Base-by-base conservation (phyloP, 176 grass and related monocot genomes). In the Aechmea fasciata region DNA sequence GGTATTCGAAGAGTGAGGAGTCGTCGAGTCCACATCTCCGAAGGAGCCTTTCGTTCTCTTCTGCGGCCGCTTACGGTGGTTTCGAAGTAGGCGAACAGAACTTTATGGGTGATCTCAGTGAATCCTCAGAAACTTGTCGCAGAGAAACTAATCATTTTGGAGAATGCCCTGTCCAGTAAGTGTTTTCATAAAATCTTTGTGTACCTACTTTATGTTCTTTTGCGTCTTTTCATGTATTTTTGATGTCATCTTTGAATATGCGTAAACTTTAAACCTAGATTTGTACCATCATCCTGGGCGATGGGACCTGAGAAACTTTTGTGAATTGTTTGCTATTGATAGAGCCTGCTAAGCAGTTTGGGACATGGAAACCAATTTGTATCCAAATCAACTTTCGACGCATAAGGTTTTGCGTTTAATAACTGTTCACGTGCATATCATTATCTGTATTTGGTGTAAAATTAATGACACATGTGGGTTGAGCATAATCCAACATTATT, bases 31-130 rank as follows among this genome's bases (percentile, higher is more conserved):
- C 78, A 13, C 75, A 74, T 74, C 83, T 82, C 51, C 76, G 82
- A 75, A 78, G 90, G 52, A 84, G 75, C 65, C 53, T 68, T 54
- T 94, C 90, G 12, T 87, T 81, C n/a, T 82, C 86, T 66, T 81
- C 82, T 11, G 17, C 64, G 9, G 64, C 63, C 48, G 73, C 67
- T 26, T 52, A 80, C 15, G 22, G 13, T 70, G 48, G 65, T 14
- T 68, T 79, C 49, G 72, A 79, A 66, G 86, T 84, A 75, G 71
- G 62, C 23, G 63, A 64, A 50, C 25, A 72, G 26, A 25, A 17
- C 25, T 67, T 48, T 23, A 47, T 11, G 9, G 29, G 51, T 13
- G 22, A 76, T n/a, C 18, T 67, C 8, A 47, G 51, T 15, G 26
- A 23, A 52, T 76, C 73, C 29, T 13, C 75, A 23, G 23, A 17